Base-by-base conservation (phyloP, 83 land plant genomes). In the Picea abies region DNA sequence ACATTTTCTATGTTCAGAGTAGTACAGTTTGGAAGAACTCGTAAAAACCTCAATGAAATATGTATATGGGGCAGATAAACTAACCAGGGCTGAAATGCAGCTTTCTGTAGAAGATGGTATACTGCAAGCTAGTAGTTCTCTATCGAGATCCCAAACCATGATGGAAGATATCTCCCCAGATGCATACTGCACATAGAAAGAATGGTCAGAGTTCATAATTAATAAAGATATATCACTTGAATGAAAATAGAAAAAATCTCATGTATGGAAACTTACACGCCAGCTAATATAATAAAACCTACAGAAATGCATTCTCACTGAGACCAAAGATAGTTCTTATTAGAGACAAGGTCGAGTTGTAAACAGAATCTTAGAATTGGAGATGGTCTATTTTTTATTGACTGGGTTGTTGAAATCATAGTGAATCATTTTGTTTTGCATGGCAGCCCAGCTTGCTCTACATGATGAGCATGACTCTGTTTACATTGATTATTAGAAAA, bases 71-170 rank as follows among this genome's bases (percentile, higher is more conserved):
- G 5, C 12, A 49, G 63, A 49, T 12, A 61, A 52, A 68, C 89
- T 66, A 56, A 97, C 98, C 95, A 97, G 64, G 61, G 97, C 92
- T 49, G 98, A 87, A 78, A 93, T 84, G 72, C 85, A 81, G 63
- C 93, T 90, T 26, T 97, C 98, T 79, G 97, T 90, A 37, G 89
- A 85, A 60, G 93, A 91, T 67, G 95, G 91, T 76, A 97, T 92
- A 67, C 92, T 83, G 26, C 84, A 86, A 17, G 91, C 88, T 60
- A 92, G 90, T 86, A 91, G 94, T 90, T 97, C 99, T 72, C 91
- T 92, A 79, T 96, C 97, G 37, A 97, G 86, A 88, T 96, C 99
- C 99, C 99, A 97, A 20, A 94, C 87, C 92, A 90, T 90, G 78
- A 97, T 93, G 15, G 91, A 91, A 23, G 98, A 90, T 63, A 88